Percentiles rank a stretch among this genome's conserved stretches.
Conservation (phyloP, 2,329 filamentous ascomycete species). For the Aphanoascus verrucosus region DNA sequence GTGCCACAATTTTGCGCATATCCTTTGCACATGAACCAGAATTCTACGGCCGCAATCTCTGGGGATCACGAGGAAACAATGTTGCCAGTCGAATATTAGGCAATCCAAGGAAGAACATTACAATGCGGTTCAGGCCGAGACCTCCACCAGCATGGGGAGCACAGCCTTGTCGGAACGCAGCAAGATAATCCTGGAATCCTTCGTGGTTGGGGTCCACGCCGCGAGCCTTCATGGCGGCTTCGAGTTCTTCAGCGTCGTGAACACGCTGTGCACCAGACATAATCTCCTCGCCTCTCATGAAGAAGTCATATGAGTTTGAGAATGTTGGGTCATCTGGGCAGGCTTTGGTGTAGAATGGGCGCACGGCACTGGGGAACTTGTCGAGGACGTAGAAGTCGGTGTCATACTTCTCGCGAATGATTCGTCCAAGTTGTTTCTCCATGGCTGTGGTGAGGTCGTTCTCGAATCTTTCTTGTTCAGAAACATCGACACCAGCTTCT, state of each 20-base stretch:
- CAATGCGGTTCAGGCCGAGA: conserved; percentile 55
- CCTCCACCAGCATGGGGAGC: conserved; percentile 56
- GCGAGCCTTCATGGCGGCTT: conserved; percentile 48
- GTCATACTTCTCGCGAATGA: conserved; percentile 78
- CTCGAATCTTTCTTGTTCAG: conserved; percentile 39
- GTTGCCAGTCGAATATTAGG: conserved; percentile 53
- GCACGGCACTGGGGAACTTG: conserved; percentile 81
- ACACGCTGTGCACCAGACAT: conserved; percentile 58
- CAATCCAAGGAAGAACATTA: conserved; percentile 56
- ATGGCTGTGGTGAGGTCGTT: conserved; percentile 40
- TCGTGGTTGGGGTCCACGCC: conserved; percentile 49
- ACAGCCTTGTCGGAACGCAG: conserved; percentile 54
- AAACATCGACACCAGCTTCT: conserved; percentile 41
- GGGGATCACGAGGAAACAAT: conserved; percentile 54
- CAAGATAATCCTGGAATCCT: conserved; percentile 54
- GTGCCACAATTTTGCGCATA: background rate
- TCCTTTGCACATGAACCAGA: no score
- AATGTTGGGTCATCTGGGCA: conserved; percentile 56
- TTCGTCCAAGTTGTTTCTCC: conserved; percentile 63
- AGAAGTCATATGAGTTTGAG: conserved; percentile 59
- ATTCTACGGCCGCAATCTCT: conserved; percentile 39
- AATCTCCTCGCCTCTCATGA: conserved; percentile 61
- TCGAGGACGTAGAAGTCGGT: conserved; percentile 96
- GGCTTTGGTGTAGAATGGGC: conserved; percentile 87
- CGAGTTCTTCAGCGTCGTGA: conserved; percentile 49